Evolutionary conservation across 345 rosid species (phyloP).

Genomic region (Euclidium syriacum): DNA sequence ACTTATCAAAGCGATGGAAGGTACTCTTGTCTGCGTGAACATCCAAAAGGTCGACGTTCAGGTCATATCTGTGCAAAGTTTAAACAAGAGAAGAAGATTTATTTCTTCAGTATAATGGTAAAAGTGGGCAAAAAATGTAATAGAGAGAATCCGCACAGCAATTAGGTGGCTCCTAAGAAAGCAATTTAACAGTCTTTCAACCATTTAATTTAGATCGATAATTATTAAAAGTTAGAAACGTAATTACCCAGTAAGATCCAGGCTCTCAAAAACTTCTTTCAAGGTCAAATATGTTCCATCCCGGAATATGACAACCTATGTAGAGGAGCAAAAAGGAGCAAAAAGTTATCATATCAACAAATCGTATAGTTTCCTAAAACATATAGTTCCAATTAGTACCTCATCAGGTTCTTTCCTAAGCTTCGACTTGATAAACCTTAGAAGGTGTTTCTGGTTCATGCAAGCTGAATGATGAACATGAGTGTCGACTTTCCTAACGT

Average conservation of each 20-base stretch:
- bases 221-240: background rate
- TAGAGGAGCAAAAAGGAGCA: conserved; percentile 14
- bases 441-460: conserved; percentile 99
- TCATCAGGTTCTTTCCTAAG: conserved; percentile 96
- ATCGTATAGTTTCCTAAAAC: background rate
- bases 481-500: conserved; percentile 97
- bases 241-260: conserved; percentile 86
- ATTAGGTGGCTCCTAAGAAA: background rate
- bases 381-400: conserved; percentile 39
- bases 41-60: conserved; percentile 96
- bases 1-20: conserved; percentile 98
- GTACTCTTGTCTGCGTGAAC: conserved; percentile 99
- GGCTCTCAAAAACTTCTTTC: conserved; percentile 94
- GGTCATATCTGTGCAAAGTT: conserved; percentile 62
- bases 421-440: conserved; percentile 97
- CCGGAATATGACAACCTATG: conserved; percentile 95
- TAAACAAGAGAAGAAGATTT: conserved; percentile 9
- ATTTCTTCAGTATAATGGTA: background rate
- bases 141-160: background rate
- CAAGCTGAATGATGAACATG: conserved; percentile 99
- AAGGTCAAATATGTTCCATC: conserved; percentile 97
- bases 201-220: conserved; percentile 1
- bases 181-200: background rate
- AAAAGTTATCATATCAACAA: background rate
- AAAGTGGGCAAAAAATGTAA: background rate